Conservation (phyloP, 192 early-diverging fungal species). For the Entomortierella lignicola region DNA sequence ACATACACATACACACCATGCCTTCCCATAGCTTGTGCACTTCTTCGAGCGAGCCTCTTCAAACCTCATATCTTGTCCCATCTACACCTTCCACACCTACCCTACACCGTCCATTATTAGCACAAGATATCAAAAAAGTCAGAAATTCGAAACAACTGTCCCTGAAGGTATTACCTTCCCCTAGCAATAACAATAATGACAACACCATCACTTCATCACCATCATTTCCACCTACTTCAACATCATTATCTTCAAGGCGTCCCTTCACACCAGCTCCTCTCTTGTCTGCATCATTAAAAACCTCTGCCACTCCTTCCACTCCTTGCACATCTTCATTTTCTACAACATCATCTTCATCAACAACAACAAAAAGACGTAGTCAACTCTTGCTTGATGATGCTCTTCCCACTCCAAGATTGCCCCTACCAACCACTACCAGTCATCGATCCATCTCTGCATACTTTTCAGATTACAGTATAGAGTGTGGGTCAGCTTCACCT, state of each 20-base stretch:
- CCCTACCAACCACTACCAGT: slow-evolving; percentile 10
- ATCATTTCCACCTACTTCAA: slow-evolving; percentile 17
- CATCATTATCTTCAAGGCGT: slow-evolving; percentile 32
- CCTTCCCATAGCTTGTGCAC: background rate
- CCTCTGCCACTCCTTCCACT: background rate
- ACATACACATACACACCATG: background rate
- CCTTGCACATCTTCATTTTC: background rate
- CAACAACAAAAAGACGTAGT: slow-evolving; percentile 27
- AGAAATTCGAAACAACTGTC: slow-evolving; percentile 47
- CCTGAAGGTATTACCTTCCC: slow-evolving; percentile 31
- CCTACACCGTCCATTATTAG: slow-evolving; percentile 29
- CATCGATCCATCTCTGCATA: slow-evolving; percentile 52
- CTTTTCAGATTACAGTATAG: slow-evolving; percentile 50
- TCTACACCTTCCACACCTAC: slow-evolving; percentile 7
- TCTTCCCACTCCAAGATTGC: slow-evolving; percentile 30
- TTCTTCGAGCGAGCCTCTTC: background rate
- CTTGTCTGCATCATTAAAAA: slow-evolving; percentile 14
- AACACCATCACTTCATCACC: slow-evolving; percentile 26
- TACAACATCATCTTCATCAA: background rate
- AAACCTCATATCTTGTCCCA: background rate
- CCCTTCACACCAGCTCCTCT: slow-evolving; percentile 40
- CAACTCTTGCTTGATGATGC: slow-evolving; percentile 46
- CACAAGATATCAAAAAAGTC: slow-evolving; percentile 29
- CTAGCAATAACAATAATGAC: slow-evolving; percentile 4
- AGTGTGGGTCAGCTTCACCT: slow-evolving; percentile 54